Conservation (phyloP, 352 stramenopile species). For the Phytophthora macrochlamydospora region DNA sequence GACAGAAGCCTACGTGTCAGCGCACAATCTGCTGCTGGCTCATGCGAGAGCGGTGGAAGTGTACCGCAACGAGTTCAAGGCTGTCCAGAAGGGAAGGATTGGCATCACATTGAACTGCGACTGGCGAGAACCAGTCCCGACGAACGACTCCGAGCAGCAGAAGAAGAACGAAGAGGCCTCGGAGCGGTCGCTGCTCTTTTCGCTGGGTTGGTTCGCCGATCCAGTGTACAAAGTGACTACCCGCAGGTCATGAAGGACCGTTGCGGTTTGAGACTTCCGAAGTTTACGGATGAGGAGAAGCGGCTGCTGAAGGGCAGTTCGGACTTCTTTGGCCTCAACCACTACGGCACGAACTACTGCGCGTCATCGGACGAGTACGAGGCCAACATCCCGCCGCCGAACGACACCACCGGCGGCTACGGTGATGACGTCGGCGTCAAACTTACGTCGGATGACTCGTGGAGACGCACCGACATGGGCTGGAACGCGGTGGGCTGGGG, state of each 20-base stretch:
- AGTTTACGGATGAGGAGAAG: slow-evolving; percentile 89
- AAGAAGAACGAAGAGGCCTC: slow-evolving; percentile 66
- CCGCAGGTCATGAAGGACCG: slow-evolving; percentile 90
- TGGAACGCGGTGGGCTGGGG: slow-evolving; percentile 83
- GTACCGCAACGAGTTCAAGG: slow-evolving; percentile 84
- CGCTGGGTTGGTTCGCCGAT: slow-evolving; percentile 92
- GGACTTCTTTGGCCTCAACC: slow-evolving; percentile 96
- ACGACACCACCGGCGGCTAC: slow-evolving; percentile 37
- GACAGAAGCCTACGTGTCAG: slow-evolving; percentile 80
- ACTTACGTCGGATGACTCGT: slow-evolving; percentile 46
- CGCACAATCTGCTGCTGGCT: slow-evolving; percentile 88
- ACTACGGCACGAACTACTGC: slow-evolving; percentile 85
- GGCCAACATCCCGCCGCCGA: slow-evolving; percentile 35
- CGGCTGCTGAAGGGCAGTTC: slow-evolving; percentile 77
- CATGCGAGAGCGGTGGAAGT: slow-evolving; percentile 84
- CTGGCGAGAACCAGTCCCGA: slow-evolving; percentile 82
- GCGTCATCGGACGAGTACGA: slow-evolving; percentile 52
- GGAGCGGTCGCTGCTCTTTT: slow-evolving; percentile 85
- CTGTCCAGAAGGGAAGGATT: slow-evolving; percentile 75
- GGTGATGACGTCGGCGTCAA: slow-evolving; percentile 48
- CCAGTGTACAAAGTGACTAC: slow-evolving; percentile 94
- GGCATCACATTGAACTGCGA: slow-evolving; percentile 93
- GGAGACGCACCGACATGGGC: slow-evolving; percentile 84
- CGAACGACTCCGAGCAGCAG: slow-evolving; percentile 53
- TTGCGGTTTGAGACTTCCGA: slow-evolving; percentile 82